Base-by-base conservation (phyloP, 78 protist species). In the Capsaspora owczarzaki region DNA sequence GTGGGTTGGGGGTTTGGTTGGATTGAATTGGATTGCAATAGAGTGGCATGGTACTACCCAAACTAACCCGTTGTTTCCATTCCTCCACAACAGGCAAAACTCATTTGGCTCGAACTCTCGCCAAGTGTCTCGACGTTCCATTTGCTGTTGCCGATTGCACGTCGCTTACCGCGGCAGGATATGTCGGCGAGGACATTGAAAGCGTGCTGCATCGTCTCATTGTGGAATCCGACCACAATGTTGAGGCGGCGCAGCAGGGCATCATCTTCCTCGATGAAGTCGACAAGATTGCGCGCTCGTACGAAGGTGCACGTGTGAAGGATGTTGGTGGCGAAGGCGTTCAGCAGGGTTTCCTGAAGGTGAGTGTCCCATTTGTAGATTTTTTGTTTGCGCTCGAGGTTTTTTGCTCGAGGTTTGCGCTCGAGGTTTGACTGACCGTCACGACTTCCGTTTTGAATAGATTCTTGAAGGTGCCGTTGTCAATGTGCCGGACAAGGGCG, bases 241-340 rank as follows among this genome's bases (percentile, higher is more conserved):
- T 78, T 2, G 83, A 66, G 35, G 35, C 14, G 16, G 87, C 87
- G n/a, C 84, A 86, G 81, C 71, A 61, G 8, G 77, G 77, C 29
- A 82, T 87, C 42, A 85, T 87, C 38, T 82, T 72, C 70, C 5
- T 86, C 4, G 90, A 86, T 63, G 87, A 87, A 80, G 49, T 87
- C 29, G 90, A 87, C 90, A 87, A 87, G 86, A 49, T 87, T 47
- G 85, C 80, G 40, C 53, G 69, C 23, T 6, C 41, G 29, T 33
- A 71, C 25, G 60, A 8, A 6, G 40, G 29, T 27, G 16, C 43
- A 5, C 41, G 27, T 35, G 60, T 79, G 5, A 38, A 84, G 29
- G 90, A 87, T 70, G 90, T 87, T 42, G 3, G 61, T 31, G 90
- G 90, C 61, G 90, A 87, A 85, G 90, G 87, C 33, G 90, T 87